Evolutionary conservation across 176 grass and related monocot species (phyloP), one percentile per base, ranked within the genome.

Genomic region (Metroxylon sagu): DNA sequence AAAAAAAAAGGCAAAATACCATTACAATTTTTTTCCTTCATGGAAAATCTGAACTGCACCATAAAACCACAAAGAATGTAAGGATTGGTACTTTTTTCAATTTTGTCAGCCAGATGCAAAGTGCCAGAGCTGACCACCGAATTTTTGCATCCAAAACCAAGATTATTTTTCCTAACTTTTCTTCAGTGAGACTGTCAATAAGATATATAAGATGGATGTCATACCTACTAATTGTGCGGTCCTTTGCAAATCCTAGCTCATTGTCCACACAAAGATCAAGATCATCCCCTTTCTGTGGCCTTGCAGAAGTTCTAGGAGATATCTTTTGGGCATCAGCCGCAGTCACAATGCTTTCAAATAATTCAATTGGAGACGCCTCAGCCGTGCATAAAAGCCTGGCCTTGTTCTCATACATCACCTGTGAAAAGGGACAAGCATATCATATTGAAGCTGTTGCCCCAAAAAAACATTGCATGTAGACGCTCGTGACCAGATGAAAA

Each of bases 341-440:
- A 0, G 90, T 95, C 58, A 84, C 67, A 17, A 95, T 52, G 18
- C 68, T 86, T 57, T 87, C 74, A 29, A 95, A 95, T 15, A 95
- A 68, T 48, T 87, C 77, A 49, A 87, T 28, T 15, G 80, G 83
- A 18, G 64, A 66, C 43, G 90, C 86, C 67, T 95, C 90, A 0
- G 86, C 90, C 69, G 90, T 90, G 68, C 90, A 90, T 67, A 95
- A 74, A 25, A 95, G 54, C 56, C 90, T 95, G 8, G 49, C 90
- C 72, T 79, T 86, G 31, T 95, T 95, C 77, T 95, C 90, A 25
- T 89, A 95, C 90, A 95, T 84, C 4, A 95, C 90, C 90, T 95
- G 76, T 50, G 54, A 72, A 53, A 25, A 76, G 35, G 35, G 35
- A 43, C 7, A 43, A 12, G 7, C 8, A 43, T 12, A 4, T 19